These are phyloP conservation scores for Calocera cornea DNA, from an alignment of 768 basidiomycete genomes.

Conservation along the genomic window DNA sequence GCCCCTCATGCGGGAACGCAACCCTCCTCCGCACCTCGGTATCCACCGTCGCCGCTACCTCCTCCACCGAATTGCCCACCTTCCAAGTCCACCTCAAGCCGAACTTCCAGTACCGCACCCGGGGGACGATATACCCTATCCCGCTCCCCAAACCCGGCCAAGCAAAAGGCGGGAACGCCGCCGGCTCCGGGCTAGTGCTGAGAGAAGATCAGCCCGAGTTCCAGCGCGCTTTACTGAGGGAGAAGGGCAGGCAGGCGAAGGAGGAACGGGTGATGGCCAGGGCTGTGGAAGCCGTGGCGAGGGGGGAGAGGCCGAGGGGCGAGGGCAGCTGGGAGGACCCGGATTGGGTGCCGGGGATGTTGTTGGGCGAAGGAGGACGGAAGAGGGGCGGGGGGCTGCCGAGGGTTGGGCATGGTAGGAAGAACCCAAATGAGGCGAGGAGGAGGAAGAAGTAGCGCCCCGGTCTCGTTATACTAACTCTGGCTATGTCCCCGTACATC, in stretches of 20 bases:
- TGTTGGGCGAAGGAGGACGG: constrained; percentile 38
- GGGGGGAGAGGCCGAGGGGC: constrained; percentile 28
- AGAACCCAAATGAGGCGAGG: constrained; percentile 72
- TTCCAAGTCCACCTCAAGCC: constrained; percentile 87
- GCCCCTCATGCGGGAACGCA: constrained; percentile 90
- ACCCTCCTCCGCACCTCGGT: constrained; percentile 84
- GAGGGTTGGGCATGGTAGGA: constrained; percentile 70
- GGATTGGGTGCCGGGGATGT: constrained; percentile 80
- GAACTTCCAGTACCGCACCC: constrained; percentile 86
- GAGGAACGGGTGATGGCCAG: constrained; percentile 67
- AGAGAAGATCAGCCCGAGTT: constrained; percentile 89
- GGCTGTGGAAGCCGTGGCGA: constrained; percentile 34
- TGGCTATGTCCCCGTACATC: too few species aligned
- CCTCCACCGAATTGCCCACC: constrained; percentile 44
- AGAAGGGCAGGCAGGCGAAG: constrained; percentile 56
- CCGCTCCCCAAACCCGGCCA: constrained; percentile 80
- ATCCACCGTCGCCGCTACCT: constrained; percentile 55
- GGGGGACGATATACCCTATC: constrained; percentile 87
- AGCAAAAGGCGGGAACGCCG: constrained; percentile 54
- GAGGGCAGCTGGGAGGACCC: constrained; percentile 81
- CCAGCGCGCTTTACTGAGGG: constrained; percentile 63
- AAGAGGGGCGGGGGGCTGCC: constrained; percentile 57
- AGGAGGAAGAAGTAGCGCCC: constrained; percentile 30
- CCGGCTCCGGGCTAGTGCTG: constrained; percentile 71
- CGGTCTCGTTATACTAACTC: neutral